Evolutionary conservation across 2,329 filamentous ascomycete species (phyloP), one percentile per base, ranked within the genome.

Genomic region (Trichoderma guizhouense): DNA sequence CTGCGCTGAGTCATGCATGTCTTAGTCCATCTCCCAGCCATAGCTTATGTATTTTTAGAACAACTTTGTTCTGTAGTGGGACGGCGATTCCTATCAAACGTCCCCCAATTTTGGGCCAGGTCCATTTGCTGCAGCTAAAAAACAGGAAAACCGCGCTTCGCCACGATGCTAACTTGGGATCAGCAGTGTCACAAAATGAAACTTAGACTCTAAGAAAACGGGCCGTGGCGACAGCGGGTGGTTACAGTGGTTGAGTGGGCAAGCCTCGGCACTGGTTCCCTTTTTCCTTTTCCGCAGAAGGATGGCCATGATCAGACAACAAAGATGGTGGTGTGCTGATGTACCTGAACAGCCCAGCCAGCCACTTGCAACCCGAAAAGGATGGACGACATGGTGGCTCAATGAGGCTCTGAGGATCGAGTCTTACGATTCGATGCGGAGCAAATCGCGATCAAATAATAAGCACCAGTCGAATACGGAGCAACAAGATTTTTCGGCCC

Each of bases 371-470:
- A 28, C 26, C 53, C 28, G 53, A 68, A 68, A 47, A 26, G 53
- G 18, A 21, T 58, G 34, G 51, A 9, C 26, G n/a, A 14, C 47
- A 34, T 32, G 63, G 47, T 55, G 47, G 9, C 28, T 51, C 7
- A n/a, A 7, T 57, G 51, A 55, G 64, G 64, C 57, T 69, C 53
- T 36, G 39, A 69, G 28, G 57, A 69, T 69, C 67, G 57, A 63
- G 60, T 58, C 55, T 62, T 34, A 36, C 67, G 67, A 69, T 69
- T 69, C 67, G 57, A 69, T 69, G 67, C 57, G 67, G 67, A 69
- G 67, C 57, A 34, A 69, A 69, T 69, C 57, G 67, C 67, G 67
- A 69, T 69, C 55, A 61, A 34, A 34, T 30, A 30, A 53, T 43
- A 30, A 53, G 57, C 39, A 32, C 57, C 21, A 53, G 67, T 18